Conservation (phyloP, 495 filamentous ascomycete genomes). For the Aspergillus mulundensis region DNA sequence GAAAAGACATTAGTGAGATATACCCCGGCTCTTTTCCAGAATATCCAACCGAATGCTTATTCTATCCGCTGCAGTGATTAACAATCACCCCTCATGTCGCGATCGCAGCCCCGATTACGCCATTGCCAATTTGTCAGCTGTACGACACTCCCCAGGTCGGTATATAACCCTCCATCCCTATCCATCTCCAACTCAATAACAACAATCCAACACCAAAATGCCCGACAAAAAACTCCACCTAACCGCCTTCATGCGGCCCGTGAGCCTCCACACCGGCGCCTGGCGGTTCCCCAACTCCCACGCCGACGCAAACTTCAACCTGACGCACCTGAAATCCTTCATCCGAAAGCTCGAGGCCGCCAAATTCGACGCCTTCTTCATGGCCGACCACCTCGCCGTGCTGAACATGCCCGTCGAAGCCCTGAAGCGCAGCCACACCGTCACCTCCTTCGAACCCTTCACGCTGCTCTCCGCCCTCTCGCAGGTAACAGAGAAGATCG, state of each 20-base stretch:
- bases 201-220: not conserved
- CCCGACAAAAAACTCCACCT: constrained; percentile 41
- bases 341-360: constrained; percentile 53
- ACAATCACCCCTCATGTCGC: not conserved
- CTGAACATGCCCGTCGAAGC: constrained; percentile 56
- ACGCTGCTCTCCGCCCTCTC: constrained; percentile 47
- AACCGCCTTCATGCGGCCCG: constrained; percentile 58
- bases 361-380: constrained; percentile 62
- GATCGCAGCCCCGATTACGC: not conserved
- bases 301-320: constrained; percentile 57
- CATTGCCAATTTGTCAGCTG: not conserved
- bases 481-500: constrained; percentile 44
- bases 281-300: constrained; percentile 55
- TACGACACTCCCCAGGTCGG: too few relatives aligned
- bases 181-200: too few relatives aligned
- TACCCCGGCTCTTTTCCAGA: too few relatives aligned
- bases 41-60: too few relatives aligned
- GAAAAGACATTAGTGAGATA: too few relatives aligned
- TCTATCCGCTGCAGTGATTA: too few relatives aligned
- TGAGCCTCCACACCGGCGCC: constrained; percentile 53
- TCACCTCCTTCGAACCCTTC: constrained; percentile 50
- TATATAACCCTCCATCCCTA: too few relatives aligned
- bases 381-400: constrained; percentile 57
- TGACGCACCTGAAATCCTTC: constrained; percentile 49
- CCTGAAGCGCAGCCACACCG: constrained; percentile 53